Evolutionary conservation across 1,284 basidiomycete species (phyloP).

Genomic region (Ganoderma sp.): DNA sequence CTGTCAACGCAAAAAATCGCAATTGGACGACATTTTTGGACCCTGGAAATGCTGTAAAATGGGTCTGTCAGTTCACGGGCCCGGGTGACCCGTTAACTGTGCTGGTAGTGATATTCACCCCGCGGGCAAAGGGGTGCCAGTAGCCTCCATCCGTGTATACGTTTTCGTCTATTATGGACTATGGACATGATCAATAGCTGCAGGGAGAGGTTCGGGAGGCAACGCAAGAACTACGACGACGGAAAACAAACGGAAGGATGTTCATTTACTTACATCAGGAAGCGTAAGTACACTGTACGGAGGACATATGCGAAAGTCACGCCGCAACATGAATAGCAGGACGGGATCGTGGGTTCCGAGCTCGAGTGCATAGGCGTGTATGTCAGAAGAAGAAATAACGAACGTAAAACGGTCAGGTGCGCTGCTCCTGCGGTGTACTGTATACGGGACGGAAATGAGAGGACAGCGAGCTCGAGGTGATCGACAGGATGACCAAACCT

Average conservation of each 20-base stretch:
- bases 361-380: background rate
- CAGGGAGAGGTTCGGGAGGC: constrained; percentile 2
- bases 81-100: background rate
- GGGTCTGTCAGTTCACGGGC: background rate
- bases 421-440: background rate
- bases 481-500: background rate
- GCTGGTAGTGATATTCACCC: background rate
- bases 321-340: background rate
- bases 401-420: background rate
- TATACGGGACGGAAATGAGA: background rate
- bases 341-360: background rate
- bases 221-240: constrained; percentile 8
- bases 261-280: background rate
- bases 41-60: no score
- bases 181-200: background rate
- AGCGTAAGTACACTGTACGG: background rate
- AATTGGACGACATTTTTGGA: background rate
- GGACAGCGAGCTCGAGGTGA: background rate
- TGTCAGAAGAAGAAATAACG: background rate
- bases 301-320: background rate
- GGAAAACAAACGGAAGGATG: constrained; percentile 4
- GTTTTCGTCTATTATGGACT: background rate
- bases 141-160: background rate
- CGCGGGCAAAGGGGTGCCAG: background rate
- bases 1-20: background rate